Conservation (phyloP, 106 monocot genomes). For the Cymbidium sinense region DNA sequence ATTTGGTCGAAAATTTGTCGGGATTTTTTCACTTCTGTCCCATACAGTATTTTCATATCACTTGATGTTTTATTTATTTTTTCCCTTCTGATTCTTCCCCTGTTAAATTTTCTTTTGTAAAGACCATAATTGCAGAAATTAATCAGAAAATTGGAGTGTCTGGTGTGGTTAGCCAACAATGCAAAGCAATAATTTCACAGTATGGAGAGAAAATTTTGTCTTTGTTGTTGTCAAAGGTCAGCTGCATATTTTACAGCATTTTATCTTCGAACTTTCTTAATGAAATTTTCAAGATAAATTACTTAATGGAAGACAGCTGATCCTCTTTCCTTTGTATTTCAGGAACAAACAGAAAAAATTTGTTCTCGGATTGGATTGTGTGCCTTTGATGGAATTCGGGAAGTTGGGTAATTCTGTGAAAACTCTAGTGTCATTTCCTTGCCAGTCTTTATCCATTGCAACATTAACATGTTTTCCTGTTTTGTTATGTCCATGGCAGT, state of each 20-base stretch:
- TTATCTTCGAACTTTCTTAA: neutral
- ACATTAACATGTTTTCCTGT: neutral
- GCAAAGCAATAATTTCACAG: conserved; percentile 54
- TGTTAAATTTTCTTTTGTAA: conserved; percentile 5
- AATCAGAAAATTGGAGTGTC: conserved; percentile 60
- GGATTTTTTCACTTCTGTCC: too few species aligned
- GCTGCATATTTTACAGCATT: neutral
- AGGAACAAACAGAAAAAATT: conserved; percentile 42
- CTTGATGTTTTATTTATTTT: too few species aligned
- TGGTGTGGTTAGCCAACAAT: conserved; percentile 55
- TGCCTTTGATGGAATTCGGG: conserved; percentile 42
- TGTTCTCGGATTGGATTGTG: conserved; percentile 54
- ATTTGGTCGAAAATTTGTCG: too few species aligned
- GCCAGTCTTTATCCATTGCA: neutral
- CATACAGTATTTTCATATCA: too few species aligned
- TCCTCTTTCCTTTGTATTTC: too few species aligned
- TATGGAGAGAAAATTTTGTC: conserved; percentile 45
- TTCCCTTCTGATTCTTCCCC: too few species aligned
- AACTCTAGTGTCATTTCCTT: neutral
- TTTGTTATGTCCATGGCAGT: too few species aligned
- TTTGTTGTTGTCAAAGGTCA: conserved; percentile 33
- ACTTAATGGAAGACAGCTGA: too few species aligned
- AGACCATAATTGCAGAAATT: conserved; percentile 51
- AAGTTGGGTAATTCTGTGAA: conserved; percentile 30
- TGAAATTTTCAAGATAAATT: too few species aligned